Evolutionary conservation across 495 filamentous ascomycete genomes (phyloP), one percentile per base, ranked within the genome.

Genomic region (Chaetomium cochliodes): DNA sequence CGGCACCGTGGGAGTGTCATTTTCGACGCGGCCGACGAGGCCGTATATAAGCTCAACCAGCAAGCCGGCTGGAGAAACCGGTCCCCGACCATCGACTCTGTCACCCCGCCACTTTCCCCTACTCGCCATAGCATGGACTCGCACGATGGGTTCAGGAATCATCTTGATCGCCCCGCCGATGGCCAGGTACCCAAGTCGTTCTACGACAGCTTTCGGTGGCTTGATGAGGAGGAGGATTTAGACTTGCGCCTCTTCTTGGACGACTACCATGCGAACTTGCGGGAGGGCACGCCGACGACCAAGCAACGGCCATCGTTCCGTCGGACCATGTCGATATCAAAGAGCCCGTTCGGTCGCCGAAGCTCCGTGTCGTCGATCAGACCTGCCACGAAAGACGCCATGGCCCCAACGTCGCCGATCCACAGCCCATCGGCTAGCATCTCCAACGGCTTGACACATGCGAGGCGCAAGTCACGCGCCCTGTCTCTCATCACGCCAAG

Each of bases 171-270:
- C 54, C 77, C 77, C 73, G 78, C 81, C 60, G 77, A 79, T 42
- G 66, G n/a, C n/a, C 67, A 65, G 12, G 64, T 70, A 28, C 64
- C 71, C 5, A 70, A 74, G 52, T 76, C 76, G 18, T 80, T 91
- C 57, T 84, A 85, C 63, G 88, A 91, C 59, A 88, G 81, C 62
- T 90, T 93, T 68, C 85, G 87, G 39, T 92, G 90, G 90, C 77
- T 93, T 59, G 90, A 96, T 28, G 90, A 90, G 65, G 88, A 91
- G 65, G 86, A 88, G 16, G 85, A 90, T 57, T 77, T 93, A 23
- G 88, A 93, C 69, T 76, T 93, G 58, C 84, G 85, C 30, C 79
- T 92, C 20, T 76, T 79, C 50, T 70, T 86, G 9, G 82, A 85
- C 69, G 81, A 84, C 60, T 83, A 83, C 68, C 80, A 83, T 60